These are phyloP conservation scores for Cadophora sp. DNA, from an alignment of 2,329 filamentous ascomycete genomes.

Conservation along the genomic window DNA sequence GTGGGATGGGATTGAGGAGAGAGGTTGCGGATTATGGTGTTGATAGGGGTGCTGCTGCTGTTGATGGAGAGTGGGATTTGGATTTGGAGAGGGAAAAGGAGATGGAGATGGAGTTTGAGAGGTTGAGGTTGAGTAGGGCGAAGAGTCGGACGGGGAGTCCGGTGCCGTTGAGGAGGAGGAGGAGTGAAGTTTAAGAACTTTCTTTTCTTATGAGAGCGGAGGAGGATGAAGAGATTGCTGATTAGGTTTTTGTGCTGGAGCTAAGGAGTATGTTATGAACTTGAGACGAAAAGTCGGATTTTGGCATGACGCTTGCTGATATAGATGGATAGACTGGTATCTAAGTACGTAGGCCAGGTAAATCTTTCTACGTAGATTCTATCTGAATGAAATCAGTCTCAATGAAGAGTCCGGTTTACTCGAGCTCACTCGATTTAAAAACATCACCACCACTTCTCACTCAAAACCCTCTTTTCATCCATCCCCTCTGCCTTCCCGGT, in stretches of 20 bases:
- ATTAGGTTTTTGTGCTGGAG: neutral
- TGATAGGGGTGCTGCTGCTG: slow-evolving; percentile 5
- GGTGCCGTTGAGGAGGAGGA: slow-evolving; percentile 11
- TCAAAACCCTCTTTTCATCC: slow-evolving; percentile 56
- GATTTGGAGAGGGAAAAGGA: neutral
- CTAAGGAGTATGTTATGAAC: neutral
- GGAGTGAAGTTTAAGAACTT: neutral
- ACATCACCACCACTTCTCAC: slow-evolving; percentile 69
- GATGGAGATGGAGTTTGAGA: slow-evolving; percentile 1
- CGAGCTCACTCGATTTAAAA: neutral
- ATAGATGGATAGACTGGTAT: neutral
- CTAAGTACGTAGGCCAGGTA: no score
- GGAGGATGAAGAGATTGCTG: no score
- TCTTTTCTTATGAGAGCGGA: no score
- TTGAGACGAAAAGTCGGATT: neutral
- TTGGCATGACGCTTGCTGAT: neutral
- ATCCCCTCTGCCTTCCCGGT: slow-evolving; percentile 51
- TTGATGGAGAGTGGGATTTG: neutral
- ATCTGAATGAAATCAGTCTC: no score
- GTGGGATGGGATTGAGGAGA: neutral
- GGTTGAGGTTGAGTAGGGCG: slow-evolving; percentile 2
- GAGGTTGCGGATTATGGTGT: slow-evolving; percentile 18
- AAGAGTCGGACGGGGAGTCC: neutral
- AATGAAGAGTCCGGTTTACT: neutral
- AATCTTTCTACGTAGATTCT: no score